These are phyloP conservation scores for Trichoderma breve DNA, from an alignment of 2,329 filamentous ascomycete species.

Conservation along the genomic window DNA sequence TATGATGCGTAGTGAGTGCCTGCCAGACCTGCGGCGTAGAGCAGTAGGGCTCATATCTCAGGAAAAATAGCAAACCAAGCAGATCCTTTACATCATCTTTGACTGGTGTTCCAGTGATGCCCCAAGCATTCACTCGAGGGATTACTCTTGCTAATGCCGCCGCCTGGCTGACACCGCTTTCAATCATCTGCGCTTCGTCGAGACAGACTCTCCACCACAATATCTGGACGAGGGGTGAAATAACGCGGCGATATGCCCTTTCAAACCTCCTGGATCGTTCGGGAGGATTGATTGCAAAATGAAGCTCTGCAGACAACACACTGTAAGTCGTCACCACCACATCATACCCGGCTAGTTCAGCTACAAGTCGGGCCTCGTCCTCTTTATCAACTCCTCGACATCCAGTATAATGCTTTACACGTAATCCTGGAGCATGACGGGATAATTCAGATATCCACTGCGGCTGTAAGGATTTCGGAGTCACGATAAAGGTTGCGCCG, in stretches of 20 bases:
- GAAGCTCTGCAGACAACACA: constrained; percentile 75
- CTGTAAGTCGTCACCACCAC: constrained; percentile 65
- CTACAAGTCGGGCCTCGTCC: constrained; percentile 41
- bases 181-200: constrained; percentile 87
- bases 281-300: constrained; percentile 70
- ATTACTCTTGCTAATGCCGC: constrained; percentile 77
- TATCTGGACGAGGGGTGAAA: constrained; percentile 75
- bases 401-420: constrained; percentile 57
- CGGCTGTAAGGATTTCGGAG: constrained; percentile 53
- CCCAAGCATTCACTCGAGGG: constrained; percentile 85
- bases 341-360: constrained; percentile 51
- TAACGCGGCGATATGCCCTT: constrained; percentile 63
- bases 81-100: constrained; percentile 76
- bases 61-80: constrained; percentile 75
- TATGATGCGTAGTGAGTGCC: constrained; percentile 59
- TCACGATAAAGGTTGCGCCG: constrained; percentile 60
- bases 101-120: constrained; percentile 82
- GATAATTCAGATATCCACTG: constrained; percentile 63
- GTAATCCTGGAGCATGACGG: constrained; percentile 56
- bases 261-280: constrained; percentile 64
- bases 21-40: constrained; percentile 65
- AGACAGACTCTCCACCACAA: constrained; percentile 84
- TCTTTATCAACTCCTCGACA: constrained; percentile 36
- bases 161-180: constrained; percentile 80
- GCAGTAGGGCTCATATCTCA: constrained; percentile 75